phyloP scores from a whole-genome alignment of 2,329 filamentous ascomycete genomes.

The Leptographium lundbergii region DNA sequence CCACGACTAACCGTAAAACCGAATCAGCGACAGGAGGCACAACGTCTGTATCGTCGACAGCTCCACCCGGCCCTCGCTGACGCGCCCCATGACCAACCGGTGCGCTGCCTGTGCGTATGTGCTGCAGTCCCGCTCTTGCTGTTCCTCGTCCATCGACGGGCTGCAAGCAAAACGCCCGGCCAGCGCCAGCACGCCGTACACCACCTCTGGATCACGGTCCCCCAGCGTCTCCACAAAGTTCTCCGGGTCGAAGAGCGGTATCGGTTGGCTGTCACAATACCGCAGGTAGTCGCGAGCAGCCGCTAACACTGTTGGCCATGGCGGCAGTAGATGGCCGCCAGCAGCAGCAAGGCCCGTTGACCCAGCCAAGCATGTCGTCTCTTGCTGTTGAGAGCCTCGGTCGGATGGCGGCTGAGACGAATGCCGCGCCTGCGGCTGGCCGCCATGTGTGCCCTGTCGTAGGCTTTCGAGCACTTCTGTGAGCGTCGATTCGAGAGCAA shows the following conservation, averaged over 20 bases:
- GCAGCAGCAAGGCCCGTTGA: neutral
- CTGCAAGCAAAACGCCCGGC: neutral
- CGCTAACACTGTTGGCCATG: neutral
- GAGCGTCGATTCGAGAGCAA: neutral
- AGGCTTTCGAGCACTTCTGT: neutral
- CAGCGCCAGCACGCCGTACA: neutral
- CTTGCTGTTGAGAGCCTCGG: neutral
- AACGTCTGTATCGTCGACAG: slow-evolving; percentile 5
- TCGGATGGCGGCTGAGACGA: neutral
- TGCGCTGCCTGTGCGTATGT: neutral
- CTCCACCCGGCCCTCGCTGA: slow-evolving; percentile 1
- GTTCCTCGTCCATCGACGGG: neutral
- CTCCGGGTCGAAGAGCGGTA: slow-evolving; percentile 1
- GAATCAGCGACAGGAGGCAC: neutral
- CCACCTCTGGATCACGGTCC: neutral
- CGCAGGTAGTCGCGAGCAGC: neutral
- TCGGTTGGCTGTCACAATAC: slow-evolving; percentile 1
- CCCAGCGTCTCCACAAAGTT: neutral
- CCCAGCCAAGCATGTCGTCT: neutral
- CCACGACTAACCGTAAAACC: neutral
- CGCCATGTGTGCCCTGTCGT: neutral
- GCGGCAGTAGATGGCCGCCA: neutral
- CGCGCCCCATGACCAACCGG: neutral
- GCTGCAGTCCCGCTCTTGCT: neutral
- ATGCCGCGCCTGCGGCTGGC: neutral